These are phyloP conservation scores for Raffaelea albimanens DNA, from an alignment of 2,329 filamentous ascomycete genomes.

Conservation along the genomic window DNA sequence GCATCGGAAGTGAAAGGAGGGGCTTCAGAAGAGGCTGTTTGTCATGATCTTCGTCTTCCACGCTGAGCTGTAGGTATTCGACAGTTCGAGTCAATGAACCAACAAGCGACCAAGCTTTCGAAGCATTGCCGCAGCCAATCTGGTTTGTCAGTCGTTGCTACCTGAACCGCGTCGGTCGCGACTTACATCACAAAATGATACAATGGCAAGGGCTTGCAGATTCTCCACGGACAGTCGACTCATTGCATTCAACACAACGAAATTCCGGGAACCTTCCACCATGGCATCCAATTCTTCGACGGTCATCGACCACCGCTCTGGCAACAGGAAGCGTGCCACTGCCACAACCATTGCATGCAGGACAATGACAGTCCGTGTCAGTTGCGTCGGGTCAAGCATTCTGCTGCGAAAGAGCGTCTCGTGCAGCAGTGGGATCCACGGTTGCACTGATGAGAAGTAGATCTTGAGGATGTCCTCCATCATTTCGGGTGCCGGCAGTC, in stretches of 20 bases:
- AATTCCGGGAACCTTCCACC: constrained; percentile 8
- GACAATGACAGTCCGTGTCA: neutral
- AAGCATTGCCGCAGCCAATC: constrained; percentile 21
- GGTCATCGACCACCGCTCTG: neutral
- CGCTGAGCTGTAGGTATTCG: constrained; percentile 24
- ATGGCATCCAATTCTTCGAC: neutral
- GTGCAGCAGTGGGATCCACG: neutral
- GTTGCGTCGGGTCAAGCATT: neutral
- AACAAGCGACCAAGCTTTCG: constrained; percentile 25
- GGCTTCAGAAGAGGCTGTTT: constrained; percentile 17
- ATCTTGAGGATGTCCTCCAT: neutral
- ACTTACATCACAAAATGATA: constrained; percentile 23
- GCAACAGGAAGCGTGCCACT: neutral
- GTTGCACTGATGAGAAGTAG: neutral
- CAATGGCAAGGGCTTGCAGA: constrained; percentile 23
- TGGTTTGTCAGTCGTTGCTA: constrained; percentile 5
- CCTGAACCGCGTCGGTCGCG: too few species aligned
- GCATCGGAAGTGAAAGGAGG: constrained; percentile 17
- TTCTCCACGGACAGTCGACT: constrained; percentile 22
- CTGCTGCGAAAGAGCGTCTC: neutral
- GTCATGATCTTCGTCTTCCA: constrained; percentile 21
- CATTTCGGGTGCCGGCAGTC: neutral
- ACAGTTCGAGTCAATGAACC: constrained; percentile 27
- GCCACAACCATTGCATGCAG: neutral
- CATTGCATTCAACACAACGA: constrained; percentile 20